These are phyloP conservation scores for Nemophila menziesii DNA, from an alignment of 257 asterid species.

Conservation along the genomic window DNA sequence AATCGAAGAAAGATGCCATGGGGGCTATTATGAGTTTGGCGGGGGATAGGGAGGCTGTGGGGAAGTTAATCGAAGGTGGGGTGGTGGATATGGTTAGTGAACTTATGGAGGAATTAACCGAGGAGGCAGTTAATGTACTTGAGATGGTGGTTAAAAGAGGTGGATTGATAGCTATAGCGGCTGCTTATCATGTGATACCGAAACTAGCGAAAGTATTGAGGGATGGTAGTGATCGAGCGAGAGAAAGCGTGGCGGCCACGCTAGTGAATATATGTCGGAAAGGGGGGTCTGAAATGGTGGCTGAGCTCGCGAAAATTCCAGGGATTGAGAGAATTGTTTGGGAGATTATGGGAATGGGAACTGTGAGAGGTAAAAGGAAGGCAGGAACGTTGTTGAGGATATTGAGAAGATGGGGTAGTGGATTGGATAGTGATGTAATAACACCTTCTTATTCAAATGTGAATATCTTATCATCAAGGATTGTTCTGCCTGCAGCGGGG, in stretches of 20 bases:
- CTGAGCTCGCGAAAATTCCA: slow-evolving; percentile 38
- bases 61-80: slow-evolving; percentile 58
- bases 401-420: slow-evolving; percentile 86
- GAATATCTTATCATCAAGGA: not conserved
- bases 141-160: slow-evolving; percentile 79
- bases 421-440: slow-evolving; percentile 39
- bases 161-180: slow-evolving; percentile 49
- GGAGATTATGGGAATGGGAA: slow-evolving; percentile 79
- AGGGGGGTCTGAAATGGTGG: slow-evolving; percentile 76
- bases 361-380: slow-evolving; percentile 64
- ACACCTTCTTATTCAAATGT: slow-evolving; percentile 2
- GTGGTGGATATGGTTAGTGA: slow-evolving; percentile 58
- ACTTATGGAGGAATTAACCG: slow-evolving; percentile 41
- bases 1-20: slow-evolving; percentile 62
- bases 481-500: not conserved
- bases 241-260: slow-evolving; percentile 63
- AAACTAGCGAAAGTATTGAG: slow-evolving; percentile 35
- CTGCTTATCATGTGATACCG: slow-evolving; percentile 39
- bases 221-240: slow-evolving; percentile 59
- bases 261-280: slow-evolving; percentile 61
- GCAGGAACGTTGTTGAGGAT: slow-evolving; percentile 69
- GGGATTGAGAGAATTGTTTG: slow-evolving; percentile 71
- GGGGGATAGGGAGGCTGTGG: slow-evolving; percentile 66
- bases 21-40: slow-evolving; percentile 70
- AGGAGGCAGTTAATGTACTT: slow-evolving; percentile 63